Base-by-base conservation (phyloP, 176 grass and related monocot genomes). In the Otatea glauca region DNA sequence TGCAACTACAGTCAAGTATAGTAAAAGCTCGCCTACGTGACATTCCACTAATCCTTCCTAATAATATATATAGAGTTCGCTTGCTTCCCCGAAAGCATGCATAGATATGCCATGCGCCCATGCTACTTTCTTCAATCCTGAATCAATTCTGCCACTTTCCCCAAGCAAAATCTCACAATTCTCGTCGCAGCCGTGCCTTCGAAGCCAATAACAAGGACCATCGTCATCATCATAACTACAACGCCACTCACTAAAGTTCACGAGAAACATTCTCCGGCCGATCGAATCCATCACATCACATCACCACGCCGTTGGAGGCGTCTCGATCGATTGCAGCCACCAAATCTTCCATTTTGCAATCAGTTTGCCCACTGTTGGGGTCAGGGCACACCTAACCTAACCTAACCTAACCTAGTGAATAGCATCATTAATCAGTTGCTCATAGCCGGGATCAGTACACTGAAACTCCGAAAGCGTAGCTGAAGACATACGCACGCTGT, bases 161-260 rank as follows among this genome's bases (percentile, higher is more conserved):
- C 39, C 10, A 51, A 89, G 62, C 77, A 59, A 37, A 80, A 75
- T 39, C 68, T 66, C 61, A 84, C 69, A 0, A 21, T 34, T 42
- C 60, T 66, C 63, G 34, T 15, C 64, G 78, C 21, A 84, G 75
- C 38, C 87, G 85, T 92, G 91, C 84, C 91, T 89, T 92, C 3
- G 78, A 92, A 92, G 87, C 58, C 74, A 92, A 87, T 80, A 15
- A 81, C 72, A 34, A 81, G 45, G 72, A 51, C 29, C 70, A 89
- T 81, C 53, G 87, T 81, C 53, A 85, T 81, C 39, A 78, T 79
- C 8, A 45, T 23, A 16, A 24, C 39, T 27, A 32, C 35, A 76
- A 38, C 6, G 49, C 64, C 15, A 15, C 39, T 38, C 73, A 29
- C 29, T 29, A 51, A 82, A 74, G 16, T 11, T 23, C 65, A 23